These are phyloP conservation scores for Stachybotrys chlorohalonatus DNA, from an alignment of 2,329 filamentous ascomycete species.

Conservation along the genomic window DNA sequence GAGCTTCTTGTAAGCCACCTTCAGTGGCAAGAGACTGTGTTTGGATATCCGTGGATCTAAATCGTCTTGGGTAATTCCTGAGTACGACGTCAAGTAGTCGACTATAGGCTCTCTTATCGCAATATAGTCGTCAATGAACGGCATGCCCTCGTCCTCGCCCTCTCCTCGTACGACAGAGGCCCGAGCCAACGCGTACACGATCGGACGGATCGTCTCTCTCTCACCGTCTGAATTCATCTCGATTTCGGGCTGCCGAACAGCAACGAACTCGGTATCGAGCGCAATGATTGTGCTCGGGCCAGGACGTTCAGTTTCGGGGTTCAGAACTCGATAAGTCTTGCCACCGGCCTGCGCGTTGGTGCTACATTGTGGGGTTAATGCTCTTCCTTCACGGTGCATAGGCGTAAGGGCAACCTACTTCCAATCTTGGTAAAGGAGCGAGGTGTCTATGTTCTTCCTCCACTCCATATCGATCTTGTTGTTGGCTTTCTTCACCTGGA, in stretches of 20 bases:
- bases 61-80: conserved; percentile 79
- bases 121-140: conserved; percentile 98
- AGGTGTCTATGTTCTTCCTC: conserved; percentile 78
- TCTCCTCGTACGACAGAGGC: conserved; percentile 81
- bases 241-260: conserved; percentile 85
- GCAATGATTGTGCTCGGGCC: conserved; percentile 68
- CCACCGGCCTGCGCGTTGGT: conserved; percentile 25
- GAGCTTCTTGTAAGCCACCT: conserved; percentile 93
- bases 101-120: conserved; percentile 83
- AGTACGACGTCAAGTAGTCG: conserved; percentile 91
- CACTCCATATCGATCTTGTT: conserved; percentile 79
- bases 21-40: conserved; percentile 79
- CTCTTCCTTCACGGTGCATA: not conserved
- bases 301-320: conserved; percentile 53
- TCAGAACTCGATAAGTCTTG: conserved; percentile 52
- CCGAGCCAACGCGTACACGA: conserved; percentile 83
- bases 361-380: conserved; percentile 19
- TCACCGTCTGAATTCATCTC: conserved; percentile 93
- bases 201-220: conserved; percentile 80
- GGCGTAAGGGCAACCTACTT: conserved; percentile 26
- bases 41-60: conserved; percentile 68
- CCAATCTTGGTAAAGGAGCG: conserved; percentile 68
- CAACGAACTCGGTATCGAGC: conserved; percentile 93
- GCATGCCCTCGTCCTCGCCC: conserved; percentile 67
- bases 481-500: conserved; percentile 72